These are phyloP conservation scores for Achlya hypogyna DNA, from an alignment of 352 stramenopile genomes.

Conservation along the genomic window DNA sequence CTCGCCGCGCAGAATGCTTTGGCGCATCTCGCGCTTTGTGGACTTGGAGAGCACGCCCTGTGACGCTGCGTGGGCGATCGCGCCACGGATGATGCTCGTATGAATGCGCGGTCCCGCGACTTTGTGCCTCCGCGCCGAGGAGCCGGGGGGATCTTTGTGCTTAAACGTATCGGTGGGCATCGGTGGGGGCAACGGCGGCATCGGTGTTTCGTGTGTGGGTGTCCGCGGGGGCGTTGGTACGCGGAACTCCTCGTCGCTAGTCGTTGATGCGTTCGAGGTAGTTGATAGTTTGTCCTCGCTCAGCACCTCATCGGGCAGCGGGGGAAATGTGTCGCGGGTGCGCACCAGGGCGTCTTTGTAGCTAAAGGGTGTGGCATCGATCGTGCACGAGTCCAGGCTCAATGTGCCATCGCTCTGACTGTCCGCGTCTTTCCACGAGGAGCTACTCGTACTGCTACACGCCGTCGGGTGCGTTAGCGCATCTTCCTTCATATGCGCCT, in stretches of 20 bases:
- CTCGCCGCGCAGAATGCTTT: slow-evolving; percentile 13
- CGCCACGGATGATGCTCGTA: slow-evolving; percentile 5
- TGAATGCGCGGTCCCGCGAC: slow-evolving; percentile 2
- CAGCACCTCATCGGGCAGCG: background rate
- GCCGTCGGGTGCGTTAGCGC: background rate
- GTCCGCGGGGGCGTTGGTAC: background rate
- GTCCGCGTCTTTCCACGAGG: background rate
- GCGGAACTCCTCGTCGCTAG: no score
- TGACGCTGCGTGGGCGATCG: slow-evolving; percentile 8
- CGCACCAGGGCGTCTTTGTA: slow-evolving; percentile 18
- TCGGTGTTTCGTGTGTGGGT: background rate
- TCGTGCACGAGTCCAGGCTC: background rate
- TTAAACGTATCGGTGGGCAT: background rate
- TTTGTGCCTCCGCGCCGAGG: slow-evolving; percentile 1
- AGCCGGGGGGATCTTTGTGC: no score
- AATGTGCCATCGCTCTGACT: no score
- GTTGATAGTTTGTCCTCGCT: background rate
- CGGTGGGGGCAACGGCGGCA: background rate
- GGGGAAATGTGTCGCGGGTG: background rate
- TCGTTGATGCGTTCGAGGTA: no score
- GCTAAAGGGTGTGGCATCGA: background rate
- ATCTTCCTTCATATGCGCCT: background rate
- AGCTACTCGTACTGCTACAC: background rate
- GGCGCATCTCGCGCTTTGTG: slow-evolving; percentile 16
- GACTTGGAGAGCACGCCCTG: slow-evolving; percentile 18